phyloP scores from a whole-genome alignment of 2,329 filamentous ascomycete genomes.

The Achaetomium macrosporum region DNA sequence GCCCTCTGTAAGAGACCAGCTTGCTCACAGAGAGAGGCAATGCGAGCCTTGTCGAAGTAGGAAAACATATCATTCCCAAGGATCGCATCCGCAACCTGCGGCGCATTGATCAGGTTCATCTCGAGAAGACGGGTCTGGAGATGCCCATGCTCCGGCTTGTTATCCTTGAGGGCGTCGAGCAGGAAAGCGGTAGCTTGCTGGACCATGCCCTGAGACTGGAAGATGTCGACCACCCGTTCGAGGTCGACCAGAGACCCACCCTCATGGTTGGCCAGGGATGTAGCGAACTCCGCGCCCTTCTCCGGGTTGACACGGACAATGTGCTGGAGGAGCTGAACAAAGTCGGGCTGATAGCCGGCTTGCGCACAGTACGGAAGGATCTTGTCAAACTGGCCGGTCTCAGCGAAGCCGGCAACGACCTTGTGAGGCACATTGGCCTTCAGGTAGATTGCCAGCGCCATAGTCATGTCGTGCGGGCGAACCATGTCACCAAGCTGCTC shows the following conservation, averaged over 20 bases:
- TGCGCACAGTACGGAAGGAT: slow-evolving; percentile 87
- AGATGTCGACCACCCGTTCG: slow-evolving; percentile 92
- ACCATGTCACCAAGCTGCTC: slow-evolving; percentile 95
- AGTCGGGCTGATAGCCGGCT: slow-evolving; percentile 89
- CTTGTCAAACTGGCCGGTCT: slow-evolving; percentile 94
- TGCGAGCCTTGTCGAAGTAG: slow-evolving; percentile 85
- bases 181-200: slow-evolving; percentile 98
- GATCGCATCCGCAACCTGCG: slow-evolving; percentile 96
- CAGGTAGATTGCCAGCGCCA: slow-evolving; percentile 84
- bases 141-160: slow-evolving; percentile 86
- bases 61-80: slow-evolving; percentile 98
- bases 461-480: slow-evolving; percentile 77
- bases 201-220: slow-evolving; percentile 96
- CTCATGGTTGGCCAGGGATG: slow-evolving; percentile 84
- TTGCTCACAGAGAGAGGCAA: slow-evolving; percentile 88
- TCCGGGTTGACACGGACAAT: slow-evolving; percentile 88
- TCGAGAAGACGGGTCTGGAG: slow-evolving; percentile 92
- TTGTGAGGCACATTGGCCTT: slow-evolving; percentile 88
- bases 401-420: slow-evolving; percentile 89
- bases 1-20: slow-evolving; percentile 82
- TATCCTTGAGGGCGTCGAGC: slow-evolving; percentile 89
- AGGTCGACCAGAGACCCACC: slow-evolving; percentile 83
- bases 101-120: slow-evolving; percentile 96
- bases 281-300: slow-evolving; percentile 91
- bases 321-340: slow-evolving; percentile 84